phyloP scores from a whole-genome alignment of 1,139 yeast species.

The Nadsonia starkeyi-henricii region DNA sequence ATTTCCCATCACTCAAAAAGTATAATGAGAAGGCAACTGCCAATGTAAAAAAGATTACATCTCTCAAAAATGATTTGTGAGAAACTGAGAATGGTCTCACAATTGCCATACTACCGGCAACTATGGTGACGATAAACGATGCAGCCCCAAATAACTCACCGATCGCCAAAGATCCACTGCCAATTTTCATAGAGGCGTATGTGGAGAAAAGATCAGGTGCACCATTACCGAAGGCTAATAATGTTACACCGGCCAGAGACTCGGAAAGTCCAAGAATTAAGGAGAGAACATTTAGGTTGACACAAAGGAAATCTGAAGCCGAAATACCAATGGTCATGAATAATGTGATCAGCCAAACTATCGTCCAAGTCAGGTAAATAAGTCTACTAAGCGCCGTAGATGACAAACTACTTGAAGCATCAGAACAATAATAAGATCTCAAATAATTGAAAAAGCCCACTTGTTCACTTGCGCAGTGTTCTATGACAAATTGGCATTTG shows the following conservation, averaged over 20 bases:
- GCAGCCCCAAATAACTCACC: slow-evolving; percentile 87
- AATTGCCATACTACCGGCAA: slow-evolving; percentile 62
- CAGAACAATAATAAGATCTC: slow-evolving; percentile 21
- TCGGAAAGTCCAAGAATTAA: slow-evolving; percentile 51
- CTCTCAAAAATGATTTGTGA: slow-evolving; percentile 37
- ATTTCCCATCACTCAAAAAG: slow-evolving; percentile 32
- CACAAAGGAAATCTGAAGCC: slow-evolving; percentile 65
- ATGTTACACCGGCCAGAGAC: slow-evolving; percentile 72
- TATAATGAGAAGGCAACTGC: slow-evolving; percentile 32
- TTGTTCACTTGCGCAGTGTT: slow-evolving; percentile 19
- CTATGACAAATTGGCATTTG: slow-evolving; percentile 20
- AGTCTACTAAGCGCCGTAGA: slow-evolving; percentile 3
- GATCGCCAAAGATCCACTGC: slow-evolving; percentile 62
- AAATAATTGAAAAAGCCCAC: slow-evolving; percentile 22
- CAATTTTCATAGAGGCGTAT: slow-evolving; percentile 59
- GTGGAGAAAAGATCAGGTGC: slow-evolving; percentile 84
- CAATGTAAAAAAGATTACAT: slow-evolving; percentile 36
- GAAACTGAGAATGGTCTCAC: slow-evolving; percentile 52
- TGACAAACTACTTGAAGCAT: not conserved
- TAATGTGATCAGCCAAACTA: slow-evolving; percentile 27
- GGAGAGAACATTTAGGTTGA: slow-evolving; percentile 54
- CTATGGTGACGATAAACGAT: slow-evolving; percentile 58
- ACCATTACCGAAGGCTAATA: slow-evolving; percentile 84
- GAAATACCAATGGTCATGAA: slow-evolving; percentile 57
- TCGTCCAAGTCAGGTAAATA: slow-evolving; percentile 7